Evolutionary conservation across 371 early-diverging fungal genomes (phyloP), one percentile per base, ranked within the genome.

Genomic region (Entomophthora muscae): DNA sequence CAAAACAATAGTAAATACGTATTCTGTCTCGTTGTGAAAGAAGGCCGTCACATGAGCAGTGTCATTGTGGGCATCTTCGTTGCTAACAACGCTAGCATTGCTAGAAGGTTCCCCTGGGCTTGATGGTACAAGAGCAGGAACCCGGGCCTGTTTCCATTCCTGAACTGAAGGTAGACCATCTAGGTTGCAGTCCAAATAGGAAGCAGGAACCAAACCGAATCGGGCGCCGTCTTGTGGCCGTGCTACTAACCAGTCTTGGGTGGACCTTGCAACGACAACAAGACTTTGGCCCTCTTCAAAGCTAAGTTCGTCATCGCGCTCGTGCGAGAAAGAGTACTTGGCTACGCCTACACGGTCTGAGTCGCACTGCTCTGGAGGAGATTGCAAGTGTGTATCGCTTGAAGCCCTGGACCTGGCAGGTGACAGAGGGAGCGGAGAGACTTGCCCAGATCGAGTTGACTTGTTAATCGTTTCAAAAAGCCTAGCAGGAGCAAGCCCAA

Each of bases 211-310:
- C 61, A 90, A 70, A 3, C 89, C 90, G 12, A 88, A 84, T 2
- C 80, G 81, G 13, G 83, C 83, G 24, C 81, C 71, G 24, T 82
- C 70, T 61, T 83, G 80, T 13, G 82, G 83, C 68, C 85, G 86
- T 29, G 86, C 90, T 23, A 90, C 82, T 66, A 83, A 81, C 90
- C 90, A 90, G 67, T 89, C 90, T 23, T 77, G 75, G 61, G 82
- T 86, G 53, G 84, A 83, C 63, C 86, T 83, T 13, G 89, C 90
- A 67, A 88, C 81, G 24, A 90, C 80, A 33, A 88, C 75, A 65
- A 90, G 79, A 1, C 78, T 77, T 69, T 89, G 89, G 30, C 85
- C 88, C 22, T 77, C 78, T 66, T 74, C 73, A 32, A 85, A 83
- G 5, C 84, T 76, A 24, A 88, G 75, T 76, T 90, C 90, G 63